Conservation (phyloP, 305 asterid species). For the Coffea humblotiana region DNA sequence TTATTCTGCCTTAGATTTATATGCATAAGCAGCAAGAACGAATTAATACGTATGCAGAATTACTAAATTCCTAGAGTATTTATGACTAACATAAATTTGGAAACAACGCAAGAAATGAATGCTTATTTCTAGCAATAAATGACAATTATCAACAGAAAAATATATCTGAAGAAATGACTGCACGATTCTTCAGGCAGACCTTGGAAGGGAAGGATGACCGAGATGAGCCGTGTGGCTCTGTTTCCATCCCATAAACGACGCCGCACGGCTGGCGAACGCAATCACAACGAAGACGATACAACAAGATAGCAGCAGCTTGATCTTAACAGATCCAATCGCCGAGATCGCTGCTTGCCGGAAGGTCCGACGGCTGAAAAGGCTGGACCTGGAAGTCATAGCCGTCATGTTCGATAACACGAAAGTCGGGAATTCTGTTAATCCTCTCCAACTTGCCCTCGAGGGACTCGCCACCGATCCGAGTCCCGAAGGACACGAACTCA, state of each 20-base stretch:
- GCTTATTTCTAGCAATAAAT: not conserved
- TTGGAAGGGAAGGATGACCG: constrained; percentile 39
- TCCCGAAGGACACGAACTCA: constrained; percentile 16
- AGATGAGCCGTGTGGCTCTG: constrained; percentile 31
- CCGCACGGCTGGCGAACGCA: constrained; percentile 45
- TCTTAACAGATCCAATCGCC: constrained; percentile 60
- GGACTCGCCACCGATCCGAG: constrained; percentile 34
- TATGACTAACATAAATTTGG: not conserved
- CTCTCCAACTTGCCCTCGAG: constrained; percentile 13
- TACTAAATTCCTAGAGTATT: not conserved
- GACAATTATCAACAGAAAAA: not conserved
- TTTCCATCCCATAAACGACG: constrained; percentile 60
- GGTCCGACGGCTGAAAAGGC: constrained; percentile 69
- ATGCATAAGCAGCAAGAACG: not conserved
- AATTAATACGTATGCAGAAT: not conserved
- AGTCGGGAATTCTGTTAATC: constrained; percentile 1
- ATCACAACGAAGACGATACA: constrained; percentile 40
- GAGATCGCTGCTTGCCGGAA: constrained; percentile 60
- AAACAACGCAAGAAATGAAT: not conserved
- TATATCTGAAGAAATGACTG: not conserved
- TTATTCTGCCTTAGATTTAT: not conserved
- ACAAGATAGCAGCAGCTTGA: constrained; percentile 53
- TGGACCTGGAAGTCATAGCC: constrained; percentile 36
- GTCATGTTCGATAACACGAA: not conserved
- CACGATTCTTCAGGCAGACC: constrained; percentile 26